Conservation (phyloP, 2,329 filamentous ascomycete genomes). For the Alternaria sp. region DNA sequence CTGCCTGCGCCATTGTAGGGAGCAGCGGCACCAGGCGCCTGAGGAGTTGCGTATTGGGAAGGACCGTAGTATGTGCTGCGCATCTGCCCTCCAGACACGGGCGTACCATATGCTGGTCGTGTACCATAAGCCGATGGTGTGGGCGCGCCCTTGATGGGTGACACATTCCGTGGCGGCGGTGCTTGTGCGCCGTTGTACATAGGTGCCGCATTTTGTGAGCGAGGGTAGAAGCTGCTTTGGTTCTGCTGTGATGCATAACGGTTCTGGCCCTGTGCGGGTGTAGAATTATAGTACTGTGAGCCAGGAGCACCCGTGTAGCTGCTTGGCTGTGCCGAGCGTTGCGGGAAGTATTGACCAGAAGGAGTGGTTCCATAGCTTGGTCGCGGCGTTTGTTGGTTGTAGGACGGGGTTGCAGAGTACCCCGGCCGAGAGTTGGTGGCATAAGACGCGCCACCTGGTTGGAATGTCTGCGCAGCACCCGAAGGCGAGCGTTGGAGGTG, state of each 20-base stretch:
- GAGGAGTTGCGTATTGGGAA: constrained; percentile 41
- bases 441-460: constrained; percentile 37
- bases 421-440: constrained; percentile 32
- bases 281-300: constrained; percentile 43
- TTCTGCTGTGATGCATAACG: constrained; percentile 39
- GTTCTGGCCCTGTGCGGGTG: constrained; percentile 39
- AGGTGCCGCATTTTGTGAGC: constrained; percentile 41
- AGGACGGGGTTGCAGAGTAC: constrained; percentile 37
- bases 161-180: constrained; percentile 40
- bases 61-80: constrained; percentile 44
- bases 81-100: constrained; percentile 36
- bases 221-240: constrained; percentile 43
- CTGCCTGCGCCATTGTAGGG: constrained; percentile 27
- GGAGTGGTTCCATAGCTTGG: constrained; percentile 31
- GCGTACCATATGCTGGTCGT: constrained; percentile 36
- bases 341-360: constrained; percentile 39
- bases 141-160: constrained; percentile 44
- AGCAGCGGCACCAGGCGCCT: constrained; percentile 30
- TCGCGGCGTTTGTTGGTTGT: constrained; percentile 42
- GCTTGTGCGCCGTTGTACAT: constrained; percentile 39
- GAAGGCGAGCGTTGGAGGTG: constrained; percentile 45
- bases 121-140: constrained; percentile 35
- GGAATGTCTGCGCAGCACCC: constrained; percentile 36
- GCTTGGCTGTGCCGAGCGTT: constrained; percentile 36
- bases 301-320: constrained; percentile 35